Evolutionary conservation across 371 early-diverging fungal species (phyloP).

Genomic region (Saksenaea vasiformis): DNA sequence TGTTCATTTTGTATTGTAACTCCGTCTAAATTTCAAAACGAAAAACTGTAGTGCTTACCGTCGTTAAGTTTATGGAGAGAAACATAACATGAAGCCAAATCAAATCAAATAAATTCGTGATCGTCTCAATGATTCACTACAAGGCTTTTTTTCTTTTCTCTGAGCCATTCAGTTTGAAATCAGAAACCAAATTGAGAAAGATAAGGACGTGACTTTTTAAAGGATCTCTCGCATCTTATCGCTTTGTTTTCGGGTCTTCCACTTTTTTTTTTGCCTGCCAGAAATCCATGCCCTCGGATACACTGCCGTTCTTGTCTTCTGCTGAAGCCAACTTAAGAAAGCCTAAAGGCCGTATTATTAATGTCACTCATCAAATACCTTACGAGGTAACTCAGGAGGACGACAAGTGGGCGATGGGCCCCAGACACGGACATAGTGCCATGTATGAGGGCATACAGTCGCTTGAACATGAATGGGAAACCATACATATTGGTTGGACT

Average conservation of each 20-base stretch:
- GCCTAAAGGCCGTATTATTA: conserved; percentile 43
- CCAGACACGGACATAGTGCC: conserved; percentile 74
- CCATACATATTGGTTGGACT: conserved; percentile 69
- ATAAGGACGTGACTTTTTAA: background rate
- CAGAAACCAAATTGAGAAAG: background rate
- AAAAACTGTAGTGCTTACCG: too few species aligned
- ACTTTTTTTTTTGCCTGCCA: background rate
- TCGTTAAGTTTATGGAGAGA: too few species aligned
- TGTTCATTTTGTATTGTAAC: too few species aligned
- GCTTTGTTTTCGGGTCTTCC: background rate
- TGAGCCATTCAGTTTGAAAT: too few species aligned
- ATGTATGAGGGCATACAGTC: conserved; percentile 75
- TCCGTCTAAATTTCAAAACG: too few species aligned
- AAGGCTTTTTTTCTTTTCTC: background rate
- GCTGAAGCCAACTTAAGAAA: background rate
- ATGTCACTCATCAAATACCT: conserved; percentile 55
- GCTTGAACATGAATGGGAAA: conserved; percentile 47
- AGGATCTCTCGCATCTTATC: background rate
- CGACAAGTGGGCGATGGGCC: conserved; percentile 23
- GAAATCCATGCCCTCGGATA: conserved; percentile 1
- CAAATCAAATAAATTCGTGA: too few species aligned
- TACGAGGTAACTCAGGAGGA: conserved; percentile 11
- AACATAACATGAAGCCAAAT: too few species aligned
- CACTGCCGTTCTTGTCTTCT: background rate
- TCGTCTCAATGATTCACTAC: background rate